Conservation (phyloP, 2,329 filamentous ascomycete genomes). For the Chaetomiaceae sp. region DNA sequence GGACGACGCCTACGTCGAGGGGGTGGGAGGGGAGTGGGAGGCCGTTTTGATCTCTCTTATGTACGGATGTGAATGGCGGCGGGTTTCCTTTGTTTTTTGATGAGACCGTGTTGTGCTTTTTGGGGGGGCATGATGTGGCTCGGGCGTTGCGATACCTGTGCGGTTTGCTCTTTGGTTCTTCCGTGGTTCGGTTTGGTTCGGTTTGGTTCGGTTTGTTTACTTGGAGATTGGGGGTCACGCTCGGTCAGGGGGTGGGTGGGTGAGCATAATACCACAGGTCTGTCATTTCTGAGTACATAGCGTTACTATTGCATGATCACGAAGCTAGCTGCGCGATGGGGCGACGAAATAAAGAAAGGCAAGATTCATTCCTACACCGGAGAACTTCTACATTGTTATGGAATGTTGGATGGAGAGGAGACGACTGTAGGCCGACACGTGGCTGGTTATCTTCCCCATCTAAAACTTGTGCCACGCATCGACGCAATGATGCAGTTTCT, state of each 20-base stretch:
- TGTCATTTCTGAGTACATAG: background rate
- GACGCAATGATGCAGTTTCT: no score
- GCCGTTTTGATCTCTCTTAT: conserved; percentile 14
- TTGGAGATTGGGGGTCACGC: background rate
- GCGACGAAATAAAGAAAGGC: background rate
- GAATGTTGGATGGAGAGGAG: no score
- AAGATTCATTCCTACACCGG: background rate
- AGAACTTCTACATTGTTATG: no score
- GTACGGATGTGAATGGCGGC: background rate
- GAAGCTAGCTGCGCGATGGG: background rate
- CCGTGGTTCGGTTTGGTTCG: background rate
- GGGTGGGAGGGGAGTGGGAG: conserved; percentile 21
- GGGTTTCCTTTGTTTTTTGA: background rate
- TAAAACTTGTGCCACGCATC: no score
- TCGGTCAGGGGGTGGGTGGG: conserved; percentile 1
- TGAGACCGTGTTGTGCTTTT: no score
- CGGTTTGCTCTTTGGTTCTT: background rate
- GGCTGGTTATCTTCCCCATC: no score
- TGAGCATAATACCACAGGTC: conserved; percentile 2
- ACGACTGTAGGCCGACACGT: no score
- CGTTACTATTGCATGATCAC: background rate
- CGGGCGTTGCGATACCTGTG: background rate
- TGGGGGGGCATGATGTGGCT: no score
- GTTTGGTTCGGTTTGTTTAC: background rate
- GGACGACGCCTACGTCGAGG: conserved; percentile 20